A percentile compares a stretch with the other conserved stretches of the same genome.
phyloP scores from a whole-genome alignment of 1,284 basidiomycete genomes.

The Inonotus hispidus region DNA sequence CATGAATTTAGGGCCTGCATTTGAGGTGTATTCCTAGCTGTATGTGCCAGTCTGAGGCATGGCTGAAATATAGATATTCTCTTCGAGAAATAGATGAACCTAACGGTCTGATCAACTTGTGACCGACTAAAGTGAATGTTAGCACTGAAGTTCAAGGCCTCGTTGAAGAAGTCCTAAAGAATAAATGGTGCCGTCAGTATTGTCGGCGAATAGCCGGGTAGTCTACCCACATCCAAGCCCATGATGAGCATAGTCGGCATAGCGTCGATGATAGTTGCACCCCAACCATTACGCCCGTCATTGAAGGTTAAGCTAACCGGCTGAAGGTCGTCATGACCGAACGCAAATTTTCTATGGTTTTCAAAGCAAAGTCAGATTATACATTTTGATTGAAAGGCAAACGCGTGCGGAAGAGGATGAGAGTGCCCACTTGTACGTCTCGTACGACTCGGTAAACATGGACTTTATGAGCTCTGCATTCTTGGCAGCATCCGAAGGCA shows the following conservation, averaged over 20 bases:
- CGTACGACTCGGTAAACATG: slow-evolving; percentile 53
- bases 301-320: slow-evolving; percentile 44
- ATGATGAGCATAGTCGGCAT: slow-evolving; percentile 63
- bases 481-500: slow-evolving; percentile 37
- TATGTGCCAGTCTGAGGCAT: too few relatives aligned
- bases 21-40: too few relatives aligned
- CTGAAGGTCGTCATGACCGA: slow-evolving; percentile 57
- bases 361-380: not conserved
- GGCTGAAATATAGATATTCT: too few relatives aligned
- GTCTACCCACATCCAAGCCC: slow-evolving; percentile 41
- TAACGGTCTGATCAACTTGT: slow-evolving; percentile 46
- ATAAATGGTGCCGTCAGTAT: too few relatives aligned
- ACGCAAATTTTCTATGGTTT: slow-evolving; percentile 46
- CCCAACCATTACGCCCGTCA: slow-evolving; percentile 67
- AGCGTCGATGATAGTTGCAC: slow-evolving; percentile 60
- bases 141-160: slow-evolving; percentile 46
- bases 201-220: not conserved
- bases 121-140: slow-evolving; percentile 53
- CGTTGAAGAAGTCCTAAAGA: slow-evolving; percentile 43
- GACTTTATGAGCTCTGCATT: slow-evolving; percentile 42
- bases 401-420: not conserved
- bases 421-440: slow-evolving; percentile 51
- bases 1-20: too few relatives aligned
- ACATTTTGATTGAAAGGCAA: not conserved
- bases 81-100: slow-evolving; percentile 31